phyloP scores from a whole-genome alignment of 2,329 filamentous ascomycete genomes.

The Ophiostoma himal-ulmi region DNA sequence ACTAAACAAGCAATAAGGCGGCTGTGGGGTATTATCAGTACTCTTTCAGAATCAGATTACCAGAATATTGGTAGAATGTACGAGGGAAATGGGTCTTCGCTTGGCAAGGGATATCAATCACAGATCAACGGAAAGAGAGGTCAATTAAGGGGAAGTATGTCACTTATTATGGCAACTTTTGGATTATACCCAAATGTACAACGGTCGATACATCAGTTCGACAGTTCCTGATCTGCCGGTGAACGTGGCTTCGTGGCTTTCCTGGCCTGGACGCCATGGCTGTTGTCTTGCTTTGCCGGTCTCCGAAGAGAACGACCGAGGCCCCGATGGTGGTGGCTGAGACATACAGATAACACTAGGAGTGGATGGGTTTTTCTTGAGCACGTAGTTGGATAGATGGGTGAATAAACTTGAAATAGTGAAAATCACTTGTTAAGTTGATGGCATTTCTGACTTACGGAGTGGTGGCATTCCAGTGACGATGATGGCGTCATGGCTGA shows the following conservation, averaged over 20 bases:
- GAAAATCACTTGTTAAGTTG: background rate
- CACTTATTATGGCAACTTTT: background rate
- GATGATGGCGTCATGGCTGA: background rate
- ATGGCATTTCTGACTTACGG: background rate
- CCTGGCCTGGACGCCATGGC: background rate
- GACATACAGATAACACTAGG: background rate
- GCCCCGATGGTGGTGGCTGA: background rate
- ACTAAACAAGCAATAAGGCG: background rate
- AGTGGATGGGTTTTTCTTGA: background rate
- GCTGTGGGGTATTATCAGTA: background rate
- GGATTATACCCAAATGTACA: too few relatives aligned
- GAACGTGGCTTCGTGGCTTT: background rate
- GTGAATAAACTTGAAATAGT: background rate
- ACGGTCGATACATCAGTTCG: background rate
- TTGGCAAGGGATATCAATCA: constrained; percentile 4
- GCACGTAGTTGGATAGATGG: background rate
- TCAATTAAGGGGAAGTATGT: background rate
- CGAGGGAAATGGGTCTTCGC: background rate
- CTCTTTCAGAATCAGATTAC: background rate
- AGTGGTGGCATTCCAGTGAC: constrained; percentile 3
- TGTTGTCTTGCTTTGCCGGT: background rate
- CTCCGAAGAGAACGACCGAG: constrained; percentile 5
- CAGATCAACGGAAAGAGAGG: background rate
- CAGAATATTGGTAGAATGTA: background rate
- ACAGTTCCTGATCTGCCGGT: background rate